These are phyloP conservation scores for Osmanthus fragrans DNA, from an alignment of 257 asterid genomes.

Conservation along the genomic window DNA sequence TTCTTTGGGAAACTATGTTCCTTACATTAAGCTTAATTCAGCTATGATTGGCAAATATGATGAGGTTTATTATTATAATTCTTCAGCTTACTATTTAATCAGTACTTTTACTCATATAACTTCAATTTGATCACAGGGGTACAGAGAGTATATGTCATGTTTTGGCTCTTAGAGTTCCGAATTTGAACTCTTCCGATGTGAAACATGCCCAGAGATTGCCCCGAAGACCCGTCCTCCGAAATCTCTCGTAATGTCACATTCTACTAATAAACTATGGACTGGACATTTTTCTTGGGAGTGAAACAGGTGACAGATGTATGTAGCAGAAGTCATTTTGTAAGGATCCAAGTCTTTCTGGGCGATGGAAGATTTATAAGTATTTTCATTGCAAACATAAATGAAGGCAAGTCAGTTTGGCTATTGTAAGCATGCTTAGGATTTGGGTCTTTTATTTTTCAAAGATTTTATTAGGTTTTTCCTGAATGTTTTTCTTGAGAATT, in stretches of 20 bases:
- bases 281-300: not conserved
- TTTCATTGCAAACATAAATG: constrained; percentile 21
- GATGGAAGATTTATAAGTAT: constrained; percentile 23
- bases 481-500: not conserved
- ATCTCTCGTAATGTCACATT: not conserved
- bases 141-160: constrained; percentile 1
- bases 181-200: constrained; percentile 12
- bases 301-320: constrained; percentile 22
- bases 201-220: constrained; percentile 23
- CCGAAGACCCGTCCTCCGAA: not conserved
- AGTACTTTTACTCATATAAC: not conserved
- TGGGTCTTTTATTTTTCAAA: too few species aligned
- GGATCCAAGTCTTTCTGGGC: constrained; percentile 2
- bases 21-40: too few species aligned
- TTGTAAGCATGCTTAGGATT: constrained; percentile 14
- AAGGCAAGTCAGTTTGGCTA: constrained; percentile 56
- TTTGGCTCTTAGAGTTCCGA: constrained; percentile 26
- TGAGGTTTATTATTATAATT: constrained; percentile 35
- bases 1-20: too few species aligned
- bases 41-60: constrained; percentile 42
- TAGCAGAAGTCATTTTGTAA: too few species aligned
- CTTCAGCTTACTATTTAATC: not conserved
- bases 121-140: constrained; percentile 31
- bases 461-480: not conserved
- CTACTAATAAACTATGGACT: not conserved